Evolutionary conservation across 75 land plant genomes (phyloP).

Genomic region (Azolla pinnata): DNA sequence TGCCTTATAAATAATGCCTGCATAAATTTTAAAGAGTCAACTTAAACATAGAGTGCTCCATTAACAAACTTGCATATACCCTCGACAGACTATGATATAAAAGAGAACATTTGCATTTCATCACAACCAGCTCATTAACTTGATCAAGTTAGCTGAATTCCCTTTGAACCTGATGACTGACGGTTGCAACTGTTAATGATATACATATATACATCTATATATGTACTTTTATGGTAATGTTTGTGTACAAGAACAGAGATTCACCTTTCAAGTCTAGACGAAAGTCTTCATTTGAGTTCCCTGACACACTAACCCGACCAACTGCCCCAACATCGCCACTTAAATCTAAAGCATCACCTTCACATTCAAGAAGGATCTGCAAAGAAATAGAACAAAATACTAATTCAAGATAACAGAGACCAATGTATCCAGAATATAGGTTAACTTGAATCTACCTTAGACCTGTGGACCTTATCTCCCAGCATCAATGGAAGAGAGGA

Average conservation of each 20-base stretch:
- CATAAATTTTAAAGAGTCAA: slow-evolving; percentile 4
- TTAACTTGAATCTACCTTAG: slow-evolving; percentile 38
- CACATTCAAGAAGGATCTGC: slow-evolving; percentile 95
- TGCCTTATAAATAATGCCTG: slow-evolving; percentile 86
- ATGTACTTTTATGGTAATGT: too few species aligned
- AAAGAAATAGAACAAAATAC: slow-evolving; percentile 2
- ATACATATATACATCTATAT: too few species aligned
- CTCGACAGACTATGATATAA: too few species aligned
- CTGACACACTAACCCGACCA: slow-evolving; percentile 65
- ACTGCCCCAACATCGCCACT: slow-evolving; percentile 99
- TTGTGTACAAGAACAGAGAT: too few species aligned
- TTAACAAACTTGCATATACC: too few species aligned
- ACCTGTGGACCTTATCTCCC: slow-evolving; percentile 44
- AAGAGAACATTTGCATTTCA: too few species aligned
- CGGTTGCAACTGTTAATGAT: too few species aligned
- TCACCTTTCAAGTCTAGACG: slow-evolving; percentile 83
- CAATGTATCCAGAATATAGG: background rate
- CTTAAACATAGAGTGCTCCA: background rate
- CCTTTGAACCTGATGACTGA: too few species aligned
- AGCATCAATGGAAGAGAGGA: slow-evolving; percentile 51
- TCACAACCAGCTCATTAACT: too few species aligned
- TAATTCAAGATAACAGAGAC: slow-evolving; percentile 4
- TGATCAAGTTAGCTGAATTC: too few species aligned
- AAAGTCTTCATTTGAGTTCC: slow-evolving; percentile 32
- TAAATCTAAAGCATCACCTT: slow-evolving; percentile 82